phyloP scores from a whole-genome alignment of 2,329 filamentous ascomycete species.

The Aspergillus alliaceus region DNA sequence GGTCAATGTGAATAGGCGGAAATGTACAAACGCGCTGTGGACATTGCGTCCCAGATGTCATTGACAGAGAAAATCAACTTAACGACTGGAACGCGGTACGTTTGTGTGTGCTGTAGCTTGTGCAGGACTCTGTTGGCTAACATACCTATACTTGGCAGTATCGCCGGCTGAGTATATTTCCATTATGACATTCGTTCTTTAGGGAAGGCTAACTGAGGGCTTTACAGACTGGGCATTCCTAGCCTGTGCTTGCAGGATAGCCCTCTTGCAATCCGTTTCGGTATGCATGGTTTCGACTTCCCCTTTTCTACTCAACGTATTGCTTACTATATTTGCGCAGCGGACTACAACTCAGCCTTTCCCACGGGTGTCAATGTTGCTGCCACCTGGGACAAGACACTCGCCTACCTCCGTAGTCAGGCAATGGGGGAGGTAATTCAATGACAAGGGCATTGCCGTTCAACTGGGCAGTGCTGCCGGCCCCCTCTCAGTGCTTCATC shows the following conservation, averaged over 20 bases:
- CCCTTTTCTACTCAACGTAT: neutral
- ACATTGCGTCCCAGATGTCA: conserved; percentile 80
- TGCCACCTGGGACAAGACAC: conserved; percentile 74
- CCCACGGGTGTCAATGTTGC: conserved; percentile 75
- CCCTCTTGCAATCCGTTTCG: conserved; percentile 73
- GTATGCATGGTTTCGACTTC: conserved; percentile 35
- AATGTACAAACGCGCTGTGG: conserved; percentile 72
- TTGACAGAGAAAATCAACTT: conserved; percentile 90
- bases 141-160: too few species aligned
- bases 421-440: conserved; percentile 76
- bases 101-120: conserved; percentile 53
- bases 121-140: conserved; percentile 75
- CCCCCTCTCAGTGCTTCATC: conserved; percentile 66
- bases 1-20: conserved; percentile 71
- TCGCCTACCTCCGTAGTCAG: conserved; percentile 68
- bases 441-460: conserved; percentile 72
- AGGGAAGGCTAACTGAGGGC: neutral
- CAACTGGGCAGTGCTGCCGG: conserved; percentile 76
- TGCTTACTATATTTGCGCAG: conserved; percentile 30
- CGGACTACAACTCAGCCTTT: conserved; percentile 81
- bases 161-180: conserved; percentile 38
- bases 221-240: conserved; percentile 54
- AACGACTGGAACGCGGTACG: conserved; percentile 83
- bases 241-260: conserved; percentile 85
- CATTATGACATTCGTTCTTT: neutral